These are phyloP conservation scores for Porodaedalea pini DNA, from an alignment of 1,284 basidiomycete species.

Conservation along the genomic window DNA sequence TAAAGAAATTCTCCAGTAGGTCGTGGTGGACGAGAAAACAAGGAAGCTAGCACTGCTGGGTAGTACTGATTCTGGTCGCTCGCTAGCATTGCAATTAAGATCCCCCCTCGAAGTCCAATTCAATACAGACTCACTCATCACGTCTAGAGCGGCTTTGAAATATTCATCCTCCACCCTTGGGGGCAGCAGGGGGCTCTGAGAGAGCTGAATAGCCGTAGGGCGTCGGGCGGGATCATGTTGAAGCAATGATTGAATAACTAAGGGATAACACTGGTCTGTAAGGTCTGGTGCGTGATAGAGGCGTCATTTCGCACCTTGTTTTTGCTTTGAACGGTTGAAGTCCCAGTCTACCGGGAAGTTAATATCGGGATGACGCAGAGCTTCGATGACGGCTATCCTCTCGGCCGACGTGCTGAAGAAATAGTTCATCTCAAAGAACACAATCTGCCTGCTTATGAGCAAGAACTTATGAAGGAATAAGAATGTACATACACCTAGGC, in stretches of 20 bases:
- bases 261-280: background rate
- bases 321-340: conserved; percentile 55
- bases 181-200: conserved; percentile 76
- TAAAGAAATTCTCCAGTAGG: conserved; percentile 75
- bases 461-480: background rate
- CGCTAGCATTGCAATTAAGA: conserved; percentile 37
- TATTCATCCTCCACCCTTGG: conserved; percentile 79
- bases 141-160: conserved; percentile 73
- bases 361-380: conserved; percentile 68
- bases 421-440: conserved; percentile 98
- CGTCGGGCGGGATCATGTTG: conserved; percentile 82
- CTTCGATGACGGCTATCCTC: conserved; percentile 79
- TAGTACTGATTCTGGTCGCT: conserved; percentile 72
- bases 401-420: conserved; percentile 84
- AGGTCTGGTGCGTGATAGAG: background rate
- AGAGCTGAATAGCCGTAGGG: conserved; percentile 82
- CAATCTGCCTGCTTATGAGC: conserved; percentile 54
- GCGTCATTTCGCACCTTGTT: conserved; percentile 51
- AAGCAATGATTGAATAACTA: conserved; percentile 79
- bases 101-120: background rate
- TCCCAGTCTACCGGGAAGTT: conserved; percentile 80
- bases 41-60: conserved; percentile 63
- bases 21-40: conserved; percentile 69
- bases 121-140: conserved; percentile 57
- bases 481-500: conserved; percentile 65